phyloP scores from a whole-genome alignment of 768 basidiomycete species.

The Termitomyces sp. region DNA sequence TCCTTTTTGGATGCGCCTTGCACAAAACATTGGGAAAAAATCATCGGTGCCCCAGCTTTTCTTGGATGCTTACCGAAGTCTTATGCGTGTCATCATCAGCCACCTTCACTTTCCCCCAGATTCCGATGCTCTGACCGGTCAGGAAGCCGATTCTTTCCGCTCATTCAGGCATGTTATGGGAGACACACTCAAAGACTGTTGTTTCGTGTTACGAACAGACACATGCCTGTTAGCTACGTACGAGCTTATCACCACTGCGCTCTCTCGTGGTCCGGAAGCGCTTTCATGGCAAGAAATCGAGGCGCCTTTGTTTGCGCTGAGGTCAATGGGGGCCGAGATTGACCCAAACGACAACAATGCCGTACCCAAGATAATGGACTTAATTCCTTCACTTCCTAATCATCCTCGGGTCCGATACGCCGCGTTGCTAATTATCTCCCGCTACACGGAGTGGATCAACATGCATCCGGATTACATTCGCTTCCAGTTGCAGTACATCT shows the following conservation, averaged over 20 bases:
- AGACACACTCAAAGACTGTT: constrained; percentile 98
- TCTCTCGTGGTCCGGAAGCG: constrained; percentile 55
- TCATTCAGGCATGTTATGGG: constrained; percentile 98
- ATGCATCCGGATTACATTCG: constrained; percentile 84
- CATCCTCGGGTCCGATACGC: constrained; percentile 96
- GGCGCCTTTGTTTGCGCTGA: constrained; percentile 95
- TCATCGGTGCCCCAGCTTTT: constrained; percentile 73
- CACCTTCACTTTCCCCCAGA: constrained; percentile 93
- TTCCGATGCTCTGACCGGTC: constrained; percentile 56
- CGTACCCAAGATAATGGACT: constrained; percentile 95
- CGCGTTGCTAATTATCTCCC: constrained; percentile 88
- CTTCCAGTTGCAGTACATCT: constrained; percentile 87
- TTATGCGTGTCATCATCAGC: constrained; percentile 82
- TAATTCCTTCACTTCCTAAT: constrained; percentile 83
- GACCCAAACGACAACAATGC: constrained; percentile 78
- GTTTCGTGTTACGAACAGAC: constrained; percentile 86
- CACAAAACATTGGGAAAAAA: constrained; percentile 83
- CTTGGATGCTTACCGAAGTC: constrained; percentile 75
- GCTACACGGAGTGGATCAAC: constrained; percentile 97
- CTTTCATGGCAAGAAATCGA: constrained; percentile 96
- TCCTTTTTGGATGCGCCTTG: constrained; percentile 97
- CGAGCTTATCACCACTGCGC: constrained; percentile 72
- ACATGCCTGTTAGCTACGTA: constrained; percentile 80
- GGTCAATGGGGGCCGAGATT: constrained; percentile 96
- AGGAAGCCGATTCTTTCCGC: constrained; percentile 93